Evolutionary conservation across 768 basidiomycete genomes (phyloP).

Genomic region (Lanmaoa rubissima): DNA sequence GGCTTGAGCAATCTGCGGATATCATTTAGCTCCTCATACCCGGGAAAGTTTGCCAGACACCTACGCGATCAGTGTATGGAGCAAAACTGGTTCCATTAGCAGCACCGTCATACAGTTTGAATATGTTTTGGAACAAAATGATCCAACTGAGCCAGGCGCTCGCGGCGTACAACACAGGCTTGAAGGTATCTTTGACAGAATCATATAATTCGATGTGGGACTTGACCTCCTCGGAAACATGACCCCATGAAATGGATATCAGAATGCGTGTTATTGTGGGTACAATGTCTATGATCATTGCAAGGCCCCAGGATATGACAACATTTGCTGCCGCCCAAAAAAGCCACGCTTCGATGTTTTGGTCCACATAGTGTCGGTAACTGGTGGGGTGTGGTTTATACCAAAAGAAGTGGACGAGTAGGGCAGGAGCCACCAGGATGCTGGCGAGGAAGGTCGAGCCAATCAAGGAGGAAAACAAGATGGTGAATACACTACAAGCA

Average conservation of each 20-base stretch:
- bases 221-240: slow-evolving; percentile 69
- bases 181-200: slow-evolving; percentile 65
- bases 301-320: slow-evolving; percentile 77
- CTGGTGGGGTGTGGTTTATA: slow-evolving; percentile 57
- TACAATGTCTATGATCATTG: slow-evolving; percentile 65
- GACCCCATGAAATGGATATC: slow-evolving; percentile 68
- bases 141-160: slow-evolving; percentile 73
- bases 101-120: slow-evolving; percentile 46
- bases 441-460: slow-evolving; percentile 68
- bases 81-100: slow-evolving; percentile 48
- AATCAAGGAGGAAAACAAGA: slow-evolving; percentile 70
- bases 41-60: slow-evolving; percentile 10
- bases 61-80: slow-evolving; percentile 56
- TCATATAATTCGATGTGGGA: slow-evolving; percentile 65
- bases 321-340: slow-evolving; percentile 82
- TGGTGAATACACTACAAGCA: slow-evolving; percentile 48
- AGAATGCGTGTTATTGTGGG: slow-evolving; percentile 52
- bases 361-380: slow-evolving; percentile 56
- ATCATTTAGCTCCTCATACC: background rate
- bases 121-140: slow-evolving; percentile 71
- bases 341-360: slow-evolving; percentile 74
- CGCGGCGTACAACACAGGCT: slow-evolving; percentile 71
- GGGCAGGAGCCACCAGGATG: slow-evolving; percentile 56
- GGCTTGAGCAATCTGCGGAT: slow-evolving; percentile 52
- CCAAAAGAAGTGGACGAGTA: slow-evolving; percentile 70